Conservation (phyloP, 148 eudicot genomes). For the Dianthus caryophyllus region DNA sequence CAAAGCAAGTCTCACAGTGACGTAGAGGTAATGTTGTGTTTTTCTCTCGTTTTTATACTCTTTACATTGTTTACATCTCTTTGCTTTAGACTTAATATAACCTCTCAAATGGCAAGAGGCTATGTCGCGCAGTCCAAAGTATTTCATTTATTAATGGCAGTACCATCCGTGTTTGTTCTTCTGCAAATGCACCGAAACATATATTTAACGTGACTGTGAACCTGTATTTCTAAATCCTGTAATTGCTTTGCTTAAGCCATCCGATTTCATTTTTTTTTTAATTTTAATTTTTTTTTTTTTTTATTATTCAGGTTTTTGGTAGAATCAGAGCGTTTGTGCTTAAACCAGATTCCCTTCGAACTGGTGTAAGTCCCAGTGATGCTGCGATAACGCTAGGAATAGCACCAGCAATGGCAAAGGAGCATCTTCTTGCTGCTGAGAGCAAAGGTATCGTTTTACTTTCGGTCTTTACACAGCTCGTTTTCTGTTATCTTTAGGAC, state of each 20-base stretch:
- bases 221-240: not conserved
- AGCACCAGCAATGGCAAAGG: constrained; percentile 99
- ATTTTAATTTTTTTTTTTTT: no score
- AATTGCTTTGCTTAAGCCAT: not conserved
- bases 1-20: constrained; percentile 87
- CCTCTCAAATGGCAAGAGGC: not conserved
- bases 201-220: not conserved
- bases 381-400: constrained; percentile 89
- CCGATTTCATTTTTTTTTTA: not conserved
- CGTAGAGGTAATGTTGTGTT: constrained; percentile 55
- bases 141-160: not conserved
- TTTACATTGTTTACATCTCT: constrained; percentile 2
- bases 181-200: not conserved
- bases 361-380: constrained; percentile 83
- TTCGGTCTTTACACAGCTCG: not conserved
- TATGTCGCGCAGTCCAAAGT: not conserved
- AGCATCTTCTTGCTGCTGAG: constrained; percentile 92
- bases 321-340: constrained; percentile 60
- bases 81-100: not conserved
- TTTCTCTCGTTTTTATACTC: not conserved
- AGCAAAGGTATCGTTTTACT: constrained; percentile 52
- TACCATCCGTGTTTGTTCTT: not conserved
- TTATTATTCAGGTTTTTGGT: constrained; percentile 70
- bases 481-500: constrained; percentile 1
- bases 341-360: constrained; percentile 60